Base-by-base conservation (phyloP, 805 yeast genomes). In the Candida hispaniensis region DNA sequence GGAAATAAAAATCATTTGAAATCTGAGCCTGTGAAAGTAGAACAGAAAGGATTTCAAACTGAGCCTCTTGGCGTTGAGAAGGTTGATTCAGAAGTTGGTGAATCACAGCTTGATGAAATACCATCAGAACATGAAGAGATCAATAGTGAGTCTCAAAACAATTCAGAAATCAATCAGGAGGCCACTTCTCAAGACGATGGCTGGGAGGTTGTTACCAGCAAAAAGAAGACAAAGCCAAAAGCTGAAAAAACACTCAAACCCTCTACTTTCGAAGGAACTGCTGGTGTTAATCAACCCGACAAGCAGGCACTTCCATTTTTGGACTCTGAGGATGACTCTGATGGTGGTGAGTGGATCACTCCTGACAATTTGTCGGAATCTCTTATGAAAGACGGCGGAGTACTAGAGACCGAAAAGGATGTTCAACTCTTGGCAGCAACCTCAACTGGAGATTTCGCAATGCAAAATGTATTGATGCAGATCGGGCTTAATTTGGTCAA, bases 391-490 rank as follows among this genome's bases (percentile, higher is more conserved):
- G 88, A 82, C 48, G 69, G 64, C 48, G 71, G 78, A 24, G 67
- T 69, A 40, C 63, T 72, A 30, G 67, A 56, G 19, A 48, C 59
- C 9, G 58, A 60, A 11, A 49, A 52, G 3, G 58, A 51, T 3
- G 47, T 59, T n/a, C 26, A 24, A 14, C 67, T 77, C 40, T 70
- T 75, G 44, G 91, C 78, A 12, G 98, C 96, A 2, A 59, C 91
- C 32, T 77, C 94, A 0, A 79, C 96, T 0, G 94, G 94, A 16
- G 99, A 91, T 71, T 91, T 88, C 61, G 97, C 99, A 2, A 82
- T 88, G 50, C 99, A 91, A 58, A 91, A 91, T 57, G 94, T 86
- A 10, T 71, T 94, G 1, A 66, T 91, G 60, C 97, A 88, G 56
- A 67, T 91, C 47, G 95, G 95, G 4, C 57, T 91, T 40, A 79